phyloP scores from a whole-genome alignment of 768 basidiomycete species.

The Phylloporus sp. region DNA sequence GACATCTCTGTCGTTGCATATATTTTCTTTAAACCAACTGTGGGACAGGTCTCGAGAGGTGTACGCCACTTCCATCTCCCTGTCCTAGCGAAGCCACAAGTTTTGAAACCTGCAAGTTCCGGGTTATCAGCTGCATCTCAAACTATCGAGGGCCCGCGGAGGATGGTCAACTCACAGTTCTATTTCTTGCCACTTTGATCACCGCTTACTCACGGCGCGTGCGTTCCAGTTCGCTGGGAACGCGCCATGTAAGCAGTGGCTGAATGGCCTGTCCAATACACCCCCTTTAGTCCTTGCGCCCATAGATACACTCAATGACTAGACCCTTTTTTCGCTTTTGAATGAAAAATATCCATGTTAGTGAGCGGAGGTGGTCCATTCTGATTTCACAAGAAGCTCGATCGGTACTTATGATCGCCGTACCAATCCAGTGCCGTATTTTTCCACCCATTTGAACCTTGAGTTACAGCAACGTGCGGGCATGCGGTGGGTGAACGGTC shows the following conservation, averaged over 20 bases:
- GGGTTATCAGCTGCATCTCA: slow-evolving; percentile 16
- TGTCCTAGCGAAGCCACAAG: neutral
- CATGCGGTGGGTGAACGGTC: neutral
- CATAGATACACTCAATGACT: slow-evolving; percentile 10
- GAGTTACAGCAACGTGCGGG: slow-evolving; percentile 12
- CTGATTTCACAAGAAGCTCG: slow-evolving; percentile 15
- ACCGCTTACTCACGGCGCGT: slow-evolving; percentile 2
- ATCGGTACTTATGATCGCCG: slow-evolving; percentile 25
- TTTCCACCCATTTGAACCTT: slow-evolving; percentile 11
- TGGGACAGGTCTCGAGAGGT: slow-evolving; percentile 4
- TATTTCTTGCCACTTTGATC: slow-evolving; percentile 10
- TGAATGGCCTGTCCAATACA: slow-evolving; percentile 5
- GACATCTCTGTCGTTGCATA: neutral
- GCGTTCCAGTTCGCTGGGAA: slow-evolving; percentile 7
- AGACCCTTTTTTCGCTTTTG: slow-evolving; percentile 14
- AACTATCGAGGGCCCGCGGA: slow-evolving; percentile 28
- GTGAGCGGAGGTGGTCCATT: slow-evolving; percentile 7
- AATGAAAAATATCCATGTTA: slow-evolving; percentile 26
- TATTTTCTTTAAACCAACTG: neutral
- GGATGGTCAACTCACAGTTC: slow-evolving; percentile 5
- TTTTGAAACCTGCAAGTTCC: slow-evolving; percentile 9
- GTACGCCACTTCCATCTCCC: neutral
- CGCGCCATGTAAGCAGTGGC: slow-evolving; percentile 5
- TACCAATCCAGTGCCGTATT: slow-evolving; percentile 9
- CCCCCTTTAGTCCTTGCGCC: slow-evolving; percentile 4